phyloP scores from a whole-genome alignment of 768 basidiomycete genomes.

The Lyophyllum shimeji region DNA sequence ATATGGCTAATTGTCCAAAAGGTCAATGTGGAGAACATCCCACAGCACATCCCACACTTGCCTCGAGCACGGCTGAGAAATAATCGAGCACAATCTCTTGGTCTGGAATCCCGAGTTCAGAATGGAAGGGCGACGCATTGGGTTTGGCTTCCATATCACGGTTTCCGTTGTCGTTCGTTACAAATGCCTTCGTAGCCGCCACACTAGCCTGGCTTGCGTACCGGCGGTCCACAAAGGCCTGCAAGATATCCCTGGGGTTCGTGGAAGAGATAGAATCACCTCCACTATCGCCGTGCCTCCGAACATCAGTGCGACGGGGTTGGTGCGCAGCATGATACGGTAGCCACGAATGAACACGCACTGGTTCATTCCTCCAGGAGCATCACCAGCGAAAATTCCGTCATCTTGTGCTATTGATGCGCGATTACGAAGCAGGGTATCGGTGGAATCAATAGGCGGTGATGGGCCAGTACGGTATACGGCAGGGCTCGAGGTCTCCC shows the following conservation, averaged over 20 bases:
- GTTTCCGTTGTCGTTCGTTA: background rate
- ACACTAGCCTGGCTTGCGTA: background rate
- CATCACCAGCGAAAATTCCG: constrained; percentile 8
- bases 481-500: constrained; percentile 12
- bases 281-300: constrained; percentile 3
- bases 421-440: background rate
- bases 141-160: background rate
- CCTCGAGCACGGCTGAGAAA: background rate
- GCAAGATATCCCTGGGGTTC: constrained; percentile 7
- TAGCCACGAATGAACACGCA: constrained; percentile 18
- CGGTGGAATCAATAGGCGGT: constrained; percentile 2
- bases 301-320: constrained; percentile 4
- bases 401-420: constrained; percentile 9
- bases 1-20: constrained; percentile 3
- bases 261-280: constrained; percentile 8
- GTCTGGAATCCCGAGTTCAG: background rate
- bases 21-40: background rate
- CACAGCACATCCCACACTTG: background rate
- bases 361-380: constrained; percentile 8
- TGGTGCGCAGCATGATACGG: constrained; percentile 15
- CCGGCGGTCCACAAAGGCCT: background rate
- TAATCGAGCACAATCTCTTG: constrained; percentile 4
- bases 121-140: background rate
- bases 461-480: constrained; percentile 13
- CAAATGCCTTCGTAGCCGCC: background rate